Base-by-base conservation (phyloP, 169 alveolate genomes). In the Babesia caballi region DNA sequence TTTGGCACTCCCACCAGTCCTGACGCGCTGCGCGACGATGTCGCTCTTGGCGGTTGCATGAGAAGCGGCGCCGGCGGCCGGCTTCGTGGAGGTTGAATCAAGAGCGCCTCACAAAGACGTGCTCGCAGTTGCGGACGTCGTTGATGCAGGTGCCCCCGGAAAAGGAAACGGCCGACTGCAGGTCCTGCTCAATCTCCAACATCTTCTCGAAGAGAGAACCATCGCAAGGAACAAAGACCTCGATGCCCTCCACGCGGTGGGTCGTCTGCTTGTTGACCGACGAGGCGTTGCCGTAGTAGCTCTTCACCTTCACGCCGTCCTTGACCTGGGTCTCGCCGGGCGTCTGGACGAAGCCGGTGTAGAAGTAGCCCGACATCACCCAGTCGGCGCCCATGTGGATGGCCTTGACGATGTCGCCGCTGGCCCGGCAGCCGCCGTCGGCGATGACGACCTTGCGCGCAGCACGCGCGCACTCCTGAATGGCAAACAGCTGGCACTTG, bases 401-500 rank as follows among this genome's bases (percentile, higher is more conserved):
- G 21, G 93, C 96, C 90, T 96, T 95, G 49, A 94, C 93, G 59
- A 96, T 93, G 77, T 96, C 96, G 12, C 98, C 98, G 6, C 95
- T 90, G 47, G 77, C 81, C 67, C 91, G 88, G 33, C 94, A 91
- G 30, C 99, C 99, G 15, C 99, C 99, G 74, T 96, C 99, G 19
- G 98, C 96, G 27, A 96, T 90, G 54, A 94, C 84, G 25, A 94
- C 96, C 69, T 60, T 84, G 59, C 82, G 28, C 25, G 82, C 90
- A 17, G 61, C 71, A 30, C 89, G 81, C 17, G 82, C 87, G 21
- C 96, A 95, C 72, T 87, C 86, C 65, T 91, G 88, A 19, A 94
- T 94, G 4, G 98, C 98, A 8, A 96, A 74, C 17, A 94, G 95
- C 88, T 94, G 96, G 54, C 95, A 94, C 17, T 94, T 73, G 38